Conservation (phyloP, 495 filamentous ascomycete species). For the Haplographium delicatum region DNA sequence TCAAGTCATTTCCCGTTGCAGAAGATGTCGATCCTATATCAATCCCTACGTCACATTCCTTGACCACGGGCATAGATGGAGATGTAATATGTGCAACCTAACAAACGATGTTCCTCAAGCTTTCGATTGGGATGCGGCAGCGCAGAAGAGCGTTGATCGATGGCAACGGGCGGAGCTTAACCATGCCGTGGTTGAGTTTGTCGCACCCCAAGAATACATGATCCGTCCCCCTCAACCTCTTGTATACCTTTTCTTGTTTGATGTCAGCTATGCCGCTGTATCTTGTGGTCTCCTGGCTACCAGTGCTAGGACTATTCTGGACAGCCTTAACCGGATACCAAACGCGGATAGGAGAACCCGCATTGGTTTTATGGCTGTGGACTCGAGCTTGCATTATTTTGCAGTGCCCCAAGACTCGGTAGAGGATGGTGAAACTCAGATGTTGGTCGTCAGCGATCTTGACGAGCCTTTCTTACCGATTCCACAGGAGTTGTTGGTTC, state of each 20-base stretch:
- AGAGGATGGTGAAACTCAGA: conserved; percentile 73
- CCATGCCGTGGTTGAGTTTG: conserved; percentile 90
- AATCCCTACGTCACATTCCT: conserved; percentile 96
- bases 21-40: conserved; percentile 94
- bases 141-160: conserved; percentile 84
- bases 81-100: conserved; percentile 99
- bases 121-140: conserved; percentile 92
- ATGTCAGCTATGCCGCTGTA: conserved; percentile 90
- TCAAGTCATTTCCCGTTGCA: conserved; percentile 93
- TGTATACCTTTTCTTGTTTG: conserved; percentile 96
- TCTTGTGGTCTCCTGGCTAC: conserved; percentile 93
- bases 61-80: conserved; percentile 95
- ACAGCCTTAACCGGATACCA: conserved; percentile 93
- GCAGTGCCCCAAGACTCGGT: conserved; percentile 82
- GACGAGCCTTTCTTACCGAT: conserved; percentile 97
- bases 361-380: conserved; percentile 91
- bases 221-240: conserved; percentile 94
- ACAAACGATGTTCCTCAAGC: conserved; percentile 98
- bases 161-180: conserved; percentile 90
- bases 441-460: conserved; percentile 93
- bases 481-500: conserved; percentile 87
- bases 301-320: conserved; percentile 86
- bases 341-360: conserved; percentile 92
- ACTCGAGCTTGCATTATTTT: conserved; percentile 94
- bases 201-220: conserved; percentile 99